These are phyloP conservation scores for Salix dunnii DNA, from an alignment of 345 rosid genomes.

Conservation along the genomic window DNA sequence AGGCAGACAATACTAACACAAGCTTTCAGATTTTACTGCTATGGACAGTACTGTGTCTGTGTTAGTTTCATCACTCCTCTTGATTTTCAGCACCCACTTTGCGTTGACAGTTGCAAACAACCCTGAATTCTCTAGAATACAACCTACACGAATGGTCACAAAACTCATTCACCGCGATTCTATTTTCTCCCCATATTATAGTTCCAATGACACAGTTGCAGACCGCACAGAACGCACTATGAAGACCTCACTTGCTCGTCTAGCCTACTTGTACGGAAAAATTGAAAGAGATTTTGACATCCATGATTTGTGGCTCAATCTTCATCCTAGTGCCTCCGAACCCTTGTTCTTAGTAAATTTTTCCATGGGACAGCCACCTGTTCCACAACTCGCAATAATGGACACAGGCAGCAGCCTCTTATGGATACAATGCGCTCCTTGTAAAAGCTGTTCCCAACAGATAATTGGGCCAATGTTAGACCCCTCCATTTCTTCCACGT, in stretches of 20 bases:
- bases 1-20: background rate
- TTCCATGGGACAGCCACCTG: slow-evolving; percentile 57
- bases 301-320: slow-evolving; percentile 29
- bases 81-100: background rate
- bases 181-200: slow-evolving; percentile 24
- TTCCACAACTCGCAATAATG: slow-evolving; percentile 47
- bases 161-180: slow-evolving; percentile 36
- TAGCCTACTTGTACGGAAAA: slow-evolving; percentile 23
- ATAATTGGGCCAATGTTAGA: slow-evolving; percentile 24
- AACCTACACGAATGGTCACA: slow-evolving; percentile 2
- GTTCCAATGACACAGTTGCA: slow-evolving; percentile 15
- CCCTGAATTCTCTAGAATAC: background rate
- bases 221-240: slow-evolving; percentile 21
- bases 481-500: slow-evolving; percentile 51
- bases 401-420: slow-evolving; percentile 64
- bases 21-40: background rate
- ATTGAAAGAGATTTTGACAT: slow-evolving; percentile 3
- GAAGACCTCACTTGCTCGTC: slow-evolving; percentile 29
- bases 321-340: slow-evolving; percentile 21
- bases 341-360: slow-evolving; percentile 37
- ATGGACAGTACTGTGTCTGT: background rate
- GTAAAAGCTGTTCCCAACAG: slow-evolving; percentile 30
- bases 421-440: slow-evolving; percentile 57
- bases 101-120: background rate
- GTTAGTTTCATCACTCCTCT: background rate